Evolutionary conservation across 805 yeast species (phyloP).

Genomic region (Suhomyces sp.): DNA sequence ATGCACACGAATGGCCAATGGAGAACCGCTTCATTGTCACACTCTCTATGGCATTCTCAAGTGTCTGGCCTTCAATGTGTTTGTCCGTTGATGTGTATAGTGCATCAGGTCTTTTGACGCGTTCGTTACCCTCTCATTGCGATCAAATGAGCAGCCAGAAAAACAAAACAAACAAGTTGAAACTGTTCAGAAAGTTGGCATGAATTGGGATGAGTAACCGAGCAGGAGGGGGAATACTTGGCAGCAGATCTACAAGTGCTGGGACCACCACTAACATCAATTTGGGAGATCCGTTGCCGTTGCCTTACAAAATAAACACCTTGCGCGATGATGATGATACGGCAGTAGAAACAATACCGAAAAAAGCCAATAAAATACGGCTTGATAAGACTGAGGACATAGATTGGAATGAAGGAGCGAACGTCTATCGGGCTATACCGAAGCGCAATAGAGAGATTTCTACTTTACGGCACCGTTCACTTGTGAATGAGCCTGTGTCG

Average conservation of each 20-base stretch:
- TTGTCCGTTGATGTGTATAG: not conserved
- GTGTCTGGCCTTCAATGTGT: not conserved
- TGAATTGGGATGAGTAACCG: not conserved
- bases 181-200: not conserved
- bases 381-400: not conserved
- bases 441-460: not conserved
- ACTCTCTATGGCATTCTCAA: not conserved
- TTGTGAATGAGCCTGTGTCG: not conserved
- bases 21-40: not conserved
- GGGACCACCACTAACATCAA: not conserved
- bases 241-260: not conserved
- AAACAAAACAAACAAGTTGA: not conserved
- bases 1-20: not conserved
- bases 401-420: not conserved
- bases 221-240: not conserved
- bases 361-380: conserved; percentile 5
- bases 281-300: conserved; percentile 36
- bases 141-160: not conserved
- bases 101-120: not conserved
- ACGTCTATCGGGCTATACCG: not conserved
- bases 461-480: not conserved
- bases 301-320: conserved; percentile 25
- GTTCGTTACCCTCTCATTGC: not conserved
- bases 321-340: conserved; percentile 8
- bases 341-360: conserved; percentile 6